Evolutionary conservation across 768 basidiomycete genomes (phyloP).

Genomic region (Hygrophoropsis aurantiaca): DNA sequence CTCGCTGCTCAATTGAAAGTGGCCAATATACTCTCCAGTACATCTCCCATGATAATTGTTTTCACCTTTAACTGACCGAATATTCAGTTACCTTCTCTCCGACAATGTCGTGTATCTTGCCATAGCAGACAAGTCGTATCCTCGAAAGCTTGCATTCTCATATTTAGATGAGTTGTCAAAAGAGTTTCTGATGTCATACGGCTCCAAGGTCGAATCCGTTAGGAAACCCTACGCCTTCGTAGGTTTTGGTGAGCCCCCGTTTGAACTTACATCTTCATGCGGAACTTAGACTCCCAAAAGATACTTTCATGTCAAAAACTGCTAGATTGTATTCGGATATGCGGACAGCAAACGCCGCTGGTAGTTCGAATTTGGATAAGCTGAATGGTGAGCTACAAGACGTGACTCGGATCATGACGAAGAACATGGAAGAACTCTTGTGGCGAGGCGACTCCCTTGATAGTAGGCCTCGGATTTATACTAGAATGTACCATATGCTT

Average conservation of each 20-base stretch:
- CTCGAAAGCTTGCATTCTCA: slow-evolving; percentile 94
- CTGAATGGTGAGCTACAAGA: slow-evolving; percentile 97
- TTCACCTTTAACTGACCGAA: slow-evolving; percentile 6
- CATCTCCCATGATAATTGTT: slow-evolving; percentile 31
- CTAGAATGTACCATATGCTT: no score
- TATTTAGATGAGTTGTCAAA: slow-evolving; percentile 97
- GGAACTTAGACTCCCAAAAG: slow-evolving; percentile 39
- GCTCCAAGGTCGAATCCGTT: slow-evolving; percentile 86
- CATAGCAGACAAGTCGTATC: slow-evolving; percentile 96
- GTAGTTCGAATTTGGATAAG: slow-evolving; percentile 69
- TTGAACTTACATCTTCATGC: not conserved
- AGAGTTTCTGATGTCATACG: slow-evolving; percentile 92
- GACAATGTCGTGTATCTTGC: slow-evolving; percentile 95
- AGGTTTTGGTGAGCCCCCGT: slow-evolving; percentile 76
- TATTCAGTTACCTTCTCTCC: slow-evolving; percentile 84
- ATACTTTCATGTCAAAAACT: slow-evolving; percentile 99
- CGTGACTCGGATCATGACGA: slow-evolving; percentile 99
- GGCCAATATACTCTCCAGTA: slow-evolving; percentile 96
- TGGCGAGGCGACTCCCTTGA: slow-evolving; percentile 99
- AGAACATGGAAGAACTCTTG: slow-evolving; percentile 99
- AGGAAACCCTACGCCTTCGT: slow-evolving; percentile 99
- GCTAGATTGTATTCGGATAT: slow-evolving; percentile 94
- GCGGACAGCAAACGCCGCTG: slow-evolving; percentile 73
- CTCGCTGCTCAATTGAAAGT: slow-evolving; percentile 94
- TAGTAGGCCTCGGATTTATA: slow-evolving; percentile 50